These are phyloP conservation scores for Mucor mucedo DNA, from an alignment of 371 early-diverging fungal genomes.

Conservation along the genomic window DNA sequence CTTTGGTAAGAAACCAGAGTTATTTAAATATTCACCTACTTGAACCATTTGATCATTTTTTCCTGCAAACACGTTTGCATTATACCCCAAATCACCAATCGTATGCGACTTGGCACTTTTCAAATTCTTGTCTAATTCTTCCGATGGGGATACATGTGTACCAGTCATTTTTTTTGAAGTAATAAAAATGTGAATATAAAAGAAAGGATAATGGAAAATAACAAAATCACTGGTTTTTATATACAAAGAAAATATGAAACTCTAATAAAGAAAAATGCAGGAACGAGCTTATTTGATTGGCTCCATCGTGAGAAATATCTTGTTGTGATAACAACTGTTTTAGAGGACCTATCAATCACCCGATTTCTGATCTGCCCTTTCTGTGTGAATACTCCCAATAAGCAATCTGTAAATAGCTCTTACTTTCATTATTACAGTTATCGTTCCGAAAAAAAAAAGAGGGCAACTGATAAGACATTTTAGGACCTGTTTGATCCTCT, in stretches of 20 bases:
- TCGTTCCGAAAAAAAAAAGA: too few relatives aligned
- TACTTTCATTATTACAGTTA: too few relatives aligned
- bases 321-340: neutral
- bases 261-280: neutral
- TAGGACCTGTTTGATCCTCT: too few relatives aligned
- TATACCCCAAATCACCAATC: conserved; percentile 69
- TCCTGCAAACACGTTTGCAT: conserved; percentile 80
- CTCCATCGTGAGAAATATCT: conserved; percentile 4
- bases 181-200: neutral
- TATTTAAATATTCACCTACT: conserved; percentile 81
- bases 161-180: neutral
- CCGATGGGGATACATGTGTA: neutral
- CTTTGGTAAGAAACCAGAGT: conserved; percentile 90
- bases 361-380: neutral
- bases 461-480: too few relatives aligned
- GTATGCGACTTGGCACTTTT: conserved; percentile 12
- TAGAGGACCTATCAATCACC: neutral
- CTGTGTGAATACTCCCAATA: neutral
- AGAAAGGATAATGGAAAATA: neutral
- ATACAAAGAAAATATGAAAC: conserved; percentile 4
- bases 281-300: neutral
- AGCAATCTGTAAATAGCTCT: too few relatives aligned
- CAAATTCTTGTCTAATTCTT: neutral
- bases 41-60: conserved; percentile 91
- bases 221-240: neutral